A percentile compares a stretch with the other conserved stretches of the same genome.
Conservation (phyloP, 371 early-diverging fungal genomes). For the Haplosporangium sp. region DNA sequence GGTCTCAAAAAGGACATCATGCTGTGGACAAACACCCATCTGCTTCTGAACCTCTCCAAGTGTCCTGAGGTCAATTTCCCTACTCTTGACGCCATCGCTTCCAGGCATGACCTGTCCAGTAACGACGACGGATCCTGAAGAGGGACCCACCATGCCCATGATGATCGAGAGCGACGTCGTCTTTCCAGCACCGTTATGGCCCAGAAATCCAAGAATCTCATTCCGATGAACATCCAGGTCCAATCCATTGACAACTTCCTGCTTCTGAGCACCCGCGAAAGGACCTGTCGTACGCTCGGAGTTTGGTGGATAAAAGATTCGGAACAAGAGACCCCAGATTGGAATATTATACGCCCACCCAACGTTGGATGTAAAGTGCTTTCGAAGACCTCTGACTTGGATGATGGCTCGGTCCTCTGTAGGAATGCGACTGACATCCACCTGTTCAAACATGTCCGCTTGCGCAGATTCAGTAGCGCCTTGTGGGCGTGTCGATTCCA, state of each 20-base stretch:
- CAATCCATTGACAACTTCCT: constrained; percentile 50
- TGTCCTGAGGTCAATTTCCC: constrained; percentile 38
- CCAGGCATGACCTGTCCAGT: constrained; percentile 54
- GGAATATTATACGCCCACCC: constrained; percentile 44
- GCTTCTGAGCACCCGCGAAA: constrained; percentile 36
- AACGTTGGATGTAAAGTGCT: constrained; percentile 22
- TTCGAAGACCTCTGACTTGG: constrained; percentile 33
- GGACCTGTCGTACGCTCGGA: constrained; percentile 32
- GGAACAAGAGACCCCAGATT: constrained; percentile 33
- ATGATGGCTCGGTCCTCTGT: constrained; percentile 44
- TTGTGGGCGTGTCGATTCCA: not conserved
- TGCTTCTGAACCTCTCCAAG: constrained; percentile 46
- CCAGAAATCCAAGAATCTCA: constrained; percentile 56
- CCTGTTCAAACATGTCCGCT: constrained; percentile 47
- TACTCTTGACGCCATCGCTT: constrained; percentile 35
- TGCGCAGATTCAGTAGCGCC: constrained; percentile 9
- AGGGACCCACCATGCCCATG: constrained; percentile 58
- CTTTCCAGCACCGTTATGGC: constrained; percentile 68
- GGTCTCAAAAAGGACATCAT: constrained; percentile 70
- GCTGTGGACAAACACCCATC: constrained; percentile 61
- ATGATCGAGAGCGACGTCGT: constrained; percentile 68
- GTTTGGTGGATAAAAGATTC: constrained; percentile 44
- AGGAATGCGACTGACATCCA: constrained; percentile 39
- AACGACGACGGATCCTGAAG: constrained; percentile 44
- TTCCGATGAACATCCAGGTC: constrained; percentile 52